phyloP scores from a whole-genome alignment of 1,139 yeast species.

The Entelexis sorbosivorans region DNA sequence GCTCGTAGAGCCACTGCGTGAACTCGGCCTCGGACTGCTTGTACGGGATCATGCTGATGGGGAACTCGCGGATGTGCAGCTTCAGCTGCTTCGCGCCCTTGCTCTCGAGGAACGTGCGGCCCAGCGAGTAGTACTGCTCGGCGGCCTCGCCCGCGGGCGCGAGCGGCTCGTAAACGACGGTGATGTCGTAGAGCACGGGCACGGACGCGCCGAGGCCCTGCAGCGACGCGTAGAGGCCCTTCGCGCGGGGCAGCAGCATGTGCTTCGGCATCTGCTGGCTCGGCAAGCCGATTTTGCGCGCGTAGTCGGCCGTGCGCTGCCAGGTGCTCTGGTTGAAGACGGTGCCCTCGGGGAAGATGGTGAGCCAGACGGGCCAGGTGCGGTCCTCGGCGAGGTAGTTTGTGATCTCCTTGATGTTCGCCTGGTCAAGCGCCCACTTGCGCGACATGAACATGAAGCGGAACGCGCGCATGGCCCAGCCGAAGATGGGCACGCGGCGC shows the following conservation, averaged over 20 bases:
- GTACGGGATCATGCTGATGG: conserved; percentile 54
- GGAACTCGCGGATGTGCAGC: conserved; percentile 51
- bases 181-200: conserved; percentile 66
- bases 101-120: conserved; percentile 54
- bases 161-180: conserved; percentile 65
- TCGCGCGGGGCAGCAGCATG: conserved; percentile 65
- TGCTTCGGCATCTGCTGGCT: conserved; percentile 32
- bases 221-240: conserved; percentile 66
- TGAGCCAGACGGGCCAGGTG: conserved; percentile 39
- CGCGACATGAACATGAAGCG: conserved; percentile 71
- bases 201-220: conserved; percentile 48
- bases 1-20: conserved; percentile 59
- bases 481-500: conserved; percentile 61
- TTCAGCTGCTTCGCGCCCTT: conserved; percentile 57
- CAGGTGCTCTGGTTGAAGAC: conserved; percentile 62
- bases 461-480: conserved; percentile 76
- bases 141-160: conserved; percentile 59
- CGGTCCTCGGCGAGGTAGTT: conserved; percentile 38
- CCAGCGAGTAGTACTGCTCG: conserved; percentile 50
- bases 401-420: conserved; percentile 23
- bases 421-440: conserved; percentile 71
- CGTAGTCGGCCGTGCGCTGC: conserved; percentile 46
- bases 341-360: conserved; percentile 92
- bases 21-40: conserved; percentile 44
- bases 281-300: conserved; percentile 38